A percentile compares a stretch with the other conserved stretches of the same genome.
phyloP scores from a whole-genome alignment of 2,329 filamentous ascomycete species.

The Stachybotrys elegans region DNA sequence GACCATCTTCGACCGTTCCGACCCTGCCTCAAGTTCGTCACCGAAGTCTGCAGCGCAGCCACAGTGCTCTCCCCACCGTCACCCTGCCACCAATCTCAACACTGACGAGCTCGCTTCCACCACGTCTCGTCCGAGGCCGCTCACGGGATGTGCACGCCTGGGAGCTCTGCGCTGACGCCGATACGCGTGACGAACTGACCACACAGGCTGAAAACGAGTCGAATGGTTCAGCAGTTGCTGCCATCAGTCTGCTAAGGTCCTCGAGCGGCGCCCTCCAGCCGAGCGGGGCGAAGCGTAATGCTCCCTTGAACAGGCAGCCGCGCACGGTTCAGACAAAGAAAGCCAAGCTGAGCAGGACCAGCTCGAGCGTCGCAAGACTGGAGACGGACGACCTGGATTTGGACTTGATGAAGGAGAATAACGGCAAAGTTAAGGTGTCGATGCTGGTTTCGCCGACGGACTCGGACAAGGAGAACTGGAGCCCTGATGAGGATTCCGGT shows the following conservation, averaged over 20 bases:
- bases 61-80: conserved; percentile 58
- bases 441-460: conserved; percentile 44
- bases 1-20: conserved; percentile 41
- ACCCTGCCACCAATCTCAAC: conserved; percentile 53
- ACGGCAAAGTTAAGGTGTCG: neutral
- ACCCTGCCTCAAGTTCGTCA: conserved; percentile 43
- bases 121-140: conserved; percentile 59
- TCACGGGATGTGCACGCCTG: conserved; percentile 85
- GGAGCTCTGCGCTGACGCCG: conserved; percentile 85
- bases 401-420: too few relatives aligned
- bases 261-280: conserved; percentile 49
- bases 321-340: conserved; percentile 48
- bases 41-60: conserved; percentile 61
- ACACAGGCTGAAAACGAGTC: conserved; percentile 77
- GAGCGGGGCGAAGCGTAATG: conserved; percentile 64
- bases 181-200: conserved; percentile 71
- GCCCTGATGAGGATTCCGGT: conserved; percentile 44
- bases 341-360: conserved; percentile 54
- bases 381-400: conserved; percentile 36
- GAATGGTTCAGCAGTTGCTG: conserved; percentile 72
- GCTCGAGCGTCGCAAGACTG: conserved; percentile 58
- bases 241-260: conserved; percentile 75
- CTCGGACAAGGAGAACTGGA: conserved; percentile 95
- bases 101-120: conserved; percentile 48
- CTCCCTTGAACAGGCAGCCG: conserved; percentile 28